Evolutionary conservation across 208 protist species (phyloP).

Genomic region (Trypanosoma vivax): DNA sequence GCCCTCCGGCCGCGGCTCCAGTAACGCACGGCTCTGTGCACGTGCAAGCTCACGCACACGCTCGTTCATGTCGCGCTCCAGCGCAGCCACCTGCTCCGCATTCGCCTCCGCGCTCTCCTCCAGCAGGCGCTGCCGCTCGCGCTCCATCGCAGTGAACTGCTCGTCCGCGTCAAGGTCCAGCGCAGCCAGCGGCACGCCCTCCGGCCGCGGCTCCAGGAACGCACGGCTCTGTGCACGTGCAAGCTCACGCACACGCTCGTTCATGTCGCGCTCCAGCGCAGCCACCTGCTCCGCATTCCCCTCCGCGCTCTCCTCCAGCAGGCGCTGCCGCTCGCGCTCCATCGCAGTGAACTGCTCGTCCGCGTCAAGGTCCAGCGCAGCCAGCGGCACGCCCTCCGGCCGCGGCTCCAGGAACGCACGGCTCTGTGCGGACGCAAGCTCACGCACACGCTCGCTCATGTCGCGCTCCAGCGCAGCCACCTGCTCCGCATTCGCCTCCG

Average conservation of each 20-base stretch:
- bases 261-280: not conserved
- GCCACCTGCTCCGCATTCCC: not conserved
- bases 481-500: not conserved
- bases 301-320: not conserved
- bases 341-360: conserved; percentile 36
- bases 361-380: not conserved
- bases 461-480: not conserved
- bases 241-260: not conserved
- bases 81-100: conserved; percentile 14
- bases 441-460: not conserved
- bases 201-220: conserved; percentile 70
- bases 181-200: conserved; percentile 65
- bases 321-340: conserved; percentile 21
- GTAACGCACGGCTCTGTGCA: not conserved
- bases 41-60: not conserved
- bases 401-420: not conserved
- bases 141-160: conserved; percentile 63
- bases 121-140: conserved; percentile 32
- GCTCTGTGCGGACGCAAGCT: not conserved
- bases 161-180: conserved; percentile 56
- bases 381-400: not conserved
- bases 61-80: conserved; percentile 59
- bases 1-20: not conserved
- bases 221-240: conserved; percentile 8
- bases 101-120: not conserved